Evolutionary conservation across 768 basidiomycete species (phyloP), one percentile per base, ranked within the genome.

Genomic region (Mrakia frigida): DNA sequence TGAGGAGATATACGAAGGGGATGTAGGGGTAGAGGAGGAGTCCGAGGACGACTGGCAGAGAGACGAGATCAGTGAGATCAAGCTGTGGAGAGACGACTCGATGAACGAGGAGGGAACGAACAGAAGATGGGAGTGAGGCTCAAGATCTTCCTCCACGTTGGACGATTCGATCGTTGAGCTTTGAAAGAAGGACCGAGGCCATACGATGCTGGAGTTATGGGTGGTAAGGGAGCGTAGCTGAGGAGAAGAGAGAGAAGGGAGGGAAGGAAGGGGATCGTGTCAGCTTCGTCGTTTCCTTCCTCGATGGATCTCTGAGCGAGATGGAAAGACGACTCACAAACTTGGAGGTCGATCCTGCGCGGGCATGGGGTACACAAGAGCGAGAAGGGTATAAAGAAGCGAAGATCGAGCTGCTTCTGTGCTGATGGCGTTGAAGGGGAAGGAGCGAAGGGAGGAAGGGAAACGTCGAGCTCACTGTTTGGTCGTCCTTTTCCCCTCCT

Each of bases 181-280:
- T 39, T 65, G 61, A 41, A 53, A 37, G 52, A 10, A 0, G 70
- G 52, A 2, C 53, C 43, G n/a, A 35, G 41, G 13, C 76, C 76
- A 52, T 61, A 77, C 25, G 76, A 77, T 28, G 71, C 70, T 9
- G 76, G 65, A 14, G 76, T 77, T 28, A 77, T 77, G 56, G 76
- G 76, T 35, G 76, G 76, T 10, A 77, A 60, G 43, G 25, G 35
- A 21, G 70, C 75, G 35, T 43, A 76, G 69, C 75, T 76, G 50
- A 9, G 28, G 43, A 50, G 35, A 2, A 39, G 41, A 52, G 52
- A 37, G 25, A 23, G 23, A 33, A 13, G 23, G 18, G 53, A 11
- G 28, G 39, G 28, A 25, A 25, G 37, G 35, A 28, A 23, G 33
- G n/a, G 53, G 56, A 31, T 37, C 18, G 67, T 35, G 41, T 53